A percentile compares a stretch with the other conserved stretches of the same genome.
Evolutionary conservation across 2,329 filamentous ascomycete species (phyloP).

Genomic region (Pseudogymnoascus sp.): DNA sequence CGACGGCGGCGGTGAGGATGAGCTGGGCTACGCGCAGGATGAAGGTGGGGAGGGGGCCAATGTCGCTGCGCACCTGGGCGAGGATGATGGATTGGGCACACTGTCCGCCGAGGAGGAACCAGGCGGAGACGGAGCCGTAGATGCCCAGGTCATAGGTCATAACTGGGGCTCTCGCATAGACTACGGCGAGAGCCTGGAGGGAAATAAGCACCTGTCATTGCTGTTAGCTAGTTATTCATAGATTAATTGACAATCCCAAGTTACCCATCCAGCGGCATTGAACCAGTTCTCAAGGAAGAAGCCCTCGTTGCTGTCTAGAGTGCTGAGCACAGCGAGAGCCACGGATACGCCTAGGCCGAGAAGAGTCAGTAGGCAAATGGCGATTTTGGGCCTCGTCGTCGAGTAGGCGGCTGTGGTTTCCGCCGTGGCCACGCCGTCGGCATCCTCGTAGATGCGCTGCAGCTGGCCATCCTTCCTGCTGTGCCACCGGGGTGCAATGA

Average conservation of each 20-base stretch:
- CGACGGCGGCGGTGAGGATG: constrained; percentile 39
- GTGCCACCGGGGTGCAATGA: constrained; percentile 33
- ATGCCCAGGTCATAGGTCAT: constrained; percentile 49
- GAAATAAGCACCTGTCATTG: constrained; percentile 43
- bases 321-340: constrained; percentile 48
- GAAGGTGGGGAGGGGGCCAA: constrained; percentile 31
- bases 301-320: constrained; percentile 34
- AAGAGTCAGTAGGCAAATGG: constrained; percentile 48
- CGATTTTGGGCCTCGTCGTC: constrained; percentile 49
- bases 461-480: constrained; percentile 25
- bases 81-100: constrained; percentile 41
- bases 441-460: constrained; percentile 55
- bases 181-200: constrained; percentile 46
- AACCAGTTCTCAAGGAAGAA: constrained; percentile 54
- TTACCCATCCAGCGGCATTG: constrained; percentile 56
- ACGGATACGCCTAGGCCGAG: constrained; percentile 51
- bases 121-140: constrained; percentile 44
- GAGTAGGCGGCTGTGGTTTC: constrained; percentile 59
- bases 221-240: constrained; percentile 3
- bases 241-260: constrained; percentile 30
- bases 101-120: constrained; percentile 40
- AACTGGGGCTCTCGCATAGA: constrained; percentile 45
- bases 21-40: constrained; percentile 46
- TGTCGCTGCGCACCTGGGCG: constrained; percentile 24
- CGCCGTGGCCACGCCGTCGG: constrained; percentile 62